Conservation (phyloP, 257 asterid species). For the Fraxinus americana region DNA sequence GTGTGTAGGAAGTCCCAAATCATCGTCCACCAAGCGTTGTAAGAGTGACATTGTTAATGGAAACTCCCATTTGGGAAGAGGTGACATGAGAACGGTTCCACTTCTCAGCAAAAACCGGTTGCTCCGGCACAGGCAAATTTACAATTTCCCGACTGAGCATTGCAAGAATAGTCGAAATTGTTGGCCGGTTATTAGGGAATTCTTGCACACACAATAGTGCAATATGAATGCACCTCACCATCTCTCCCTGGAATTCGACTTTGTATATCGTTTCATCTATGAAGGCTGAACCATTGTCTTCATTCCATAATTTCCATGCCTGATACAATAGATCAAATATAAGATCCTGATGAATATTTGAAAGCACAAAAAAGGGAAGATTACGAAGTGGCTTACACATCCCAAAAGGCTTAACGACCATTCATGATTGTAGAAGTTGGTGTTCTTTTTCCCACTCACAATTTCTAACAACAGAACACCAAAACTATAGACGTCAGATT, state of each 20-base stretch:
- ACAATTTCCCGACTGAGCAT: constrained; percentile 50
- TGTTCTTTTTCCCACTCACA: constrained; percentile 55
- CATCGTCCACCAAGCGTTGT: constrained; percentile 45
- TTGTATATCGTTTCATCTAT: constrained; percentile 43
- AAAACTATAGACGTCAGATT: constrained; percentile 54
- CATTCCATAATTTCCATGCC: constrained; percentile 72
- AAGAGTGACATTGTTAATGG: constrained; percentile 39
- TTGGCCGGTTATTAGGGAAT: constrained; percentile 46
- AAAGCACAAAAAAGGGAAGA: background rate
- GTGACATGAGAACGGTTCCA: constrained; percentile 36
- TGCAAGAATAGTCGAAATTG: constrained; percentile 45
- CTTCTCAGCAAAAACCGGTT: constrained; percentile 52
- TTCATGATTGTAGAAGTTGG: constrained; percentile 51
- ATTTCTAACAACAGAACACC: constrained; percentile 63
- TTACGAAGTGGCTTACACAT: constrained; percentile 42
- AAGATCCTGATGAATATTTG: background rate
- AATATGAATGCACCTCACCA: constrained; percentile 53
- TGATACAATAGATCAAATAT: constrained; percentile 19
- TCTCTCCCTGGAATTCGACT: constrained; percentile 21
- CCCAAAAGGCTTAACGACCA: constrained; percentile 54
- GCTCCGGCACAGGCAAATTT: constrained; percentile 45
- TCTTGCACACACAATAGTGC: constrained; percentile 65
- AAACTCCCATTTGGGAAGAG: constrained; percentile 27
- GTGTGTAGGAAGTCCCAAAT: background rate
- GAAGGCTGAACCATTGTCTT: constrained; percentile 36